A percentile compares a stretch with the other conserved stretches of the same genome.
Conservation (phyloP, 108 stramenopile species). For the Nannochloropsis salina region DNA sequence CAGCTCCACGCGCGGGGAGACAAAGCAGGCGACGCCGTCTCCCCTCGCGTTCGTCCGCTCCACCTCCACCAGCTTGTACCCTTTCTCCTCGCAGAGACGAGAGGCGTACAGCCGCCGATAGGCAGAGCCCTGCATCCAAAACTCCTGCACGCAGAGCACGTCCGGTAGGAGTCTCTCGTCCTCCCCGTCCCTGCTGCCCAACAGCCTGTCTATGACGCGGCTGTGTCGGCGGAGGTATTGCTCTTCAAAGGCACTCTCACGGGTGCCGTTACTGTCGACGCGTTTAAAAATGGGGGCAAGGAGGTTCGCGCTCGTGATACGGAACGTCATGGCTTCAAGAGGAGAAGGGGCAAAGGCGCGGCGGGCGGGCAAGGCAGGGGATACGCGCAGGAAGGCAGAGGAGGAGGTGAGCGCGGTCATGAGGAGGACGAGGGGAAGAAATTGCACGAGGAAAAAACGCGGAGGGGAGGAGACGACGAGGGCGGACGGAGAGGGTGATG, state of each 20-base stretch:
- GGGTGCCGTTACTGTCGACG: slow-evolving; percentile 1
- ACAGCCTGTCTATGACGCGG: background rate
- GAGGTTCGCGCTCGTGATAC: background rate
- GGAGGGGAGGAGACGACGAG: background rate
- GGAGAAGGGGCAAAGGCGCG: background rate
- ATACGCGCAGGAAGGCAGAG: background rate
- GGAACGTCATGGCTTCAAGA: slow-evolving; percentile 16
- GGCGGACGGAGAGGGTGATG: too few species aligned
- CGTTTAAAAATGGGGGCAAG: slow-evolving; percentile 22
- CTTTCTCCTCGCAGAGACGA: background rate
- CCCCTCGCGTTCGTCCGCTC: slow-evolving; percentile 1
- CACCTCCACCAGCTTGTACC: slow-evolving; percentile 18
- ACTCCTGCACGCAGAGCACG: slow-evolving; percentile 27
- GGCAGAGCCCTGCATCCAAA: background rate
- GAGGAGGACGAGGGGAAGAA: background rate
- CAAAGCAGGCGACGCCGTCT: slow-evolving; percentile 27
- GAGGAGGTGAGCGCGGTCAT: background rate
- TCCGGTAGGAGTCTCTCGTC: background rate
- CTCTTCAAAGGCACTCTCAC: background rate
- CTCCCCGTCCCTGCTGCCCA: slow-evolving; percentile 17
- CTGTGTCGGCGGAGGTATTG: background rate
- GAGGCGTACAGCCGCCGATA: background rate
- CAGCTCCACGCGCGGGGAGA: background rate
- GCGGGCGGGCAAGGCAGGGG: background rate
- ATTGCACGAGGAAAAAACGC: background rate